phyloP scores from a whole-genome alignment of 1,284 basidiomycete species.

The Pascua sp. region DNA sequence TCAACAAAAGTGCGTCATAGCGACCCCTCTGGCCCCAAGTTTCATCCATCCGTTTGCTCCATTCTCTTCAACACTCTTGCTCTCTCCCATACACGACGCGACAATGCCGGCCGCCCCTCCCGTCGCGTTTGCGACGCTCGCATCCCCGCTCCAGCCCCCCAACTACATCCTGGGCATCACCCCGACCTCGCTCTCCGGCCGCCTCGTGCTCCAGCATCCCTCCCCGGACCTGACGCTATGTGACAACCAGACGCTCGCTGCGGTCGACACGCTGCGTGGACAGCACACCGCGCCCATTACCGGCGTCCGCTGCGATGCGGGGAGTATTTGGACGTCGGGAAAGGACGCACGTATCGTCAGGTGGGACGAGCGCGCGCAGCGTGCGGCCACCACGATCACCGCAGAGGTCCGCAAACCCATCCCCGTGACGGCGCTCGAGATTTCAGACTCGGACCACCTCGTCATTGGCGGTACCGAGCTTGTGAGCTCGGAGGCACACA shows the following conservation, averaged over 20 bases:
- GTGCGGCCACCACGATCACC: constrained; percentile 36
- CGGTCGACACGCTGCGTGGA: constrained; percentile 34
- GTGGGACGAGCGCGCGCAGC: constrained; percentile 45
- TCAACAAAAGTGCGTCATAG: background rate
- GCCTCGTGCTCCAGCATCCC: constrained; percentile 46
- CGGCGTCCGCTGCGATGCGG: constrained; percentile 26
- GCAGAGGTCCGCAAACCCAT: constrained; percentile 46
- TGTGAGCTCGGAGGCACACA: constrained; percentile 50
- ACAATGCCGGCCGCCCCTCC: constrained; percentile 40
- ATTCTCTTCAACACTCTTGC: background rate
- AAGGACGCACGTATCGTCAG: constrained; percentile 43
- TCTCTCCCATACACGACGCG: background rate
- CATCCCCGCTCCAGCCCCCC: constrained; percentile 26
- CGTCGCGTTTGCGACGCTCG: constrained; percentile 39
- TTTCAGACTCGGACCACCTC: constrained; percentile 42
- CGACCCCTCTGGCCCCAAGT: background rate
- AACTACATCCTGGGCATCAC: constrained; percentile 46
- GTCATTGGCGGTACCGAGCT: constrained; percentile 53
- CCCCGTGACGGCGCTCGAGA: constrained; percentile 43
- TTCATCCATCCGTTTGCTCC: background rate
- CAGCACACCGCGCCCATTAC: constrained; percentile 38
- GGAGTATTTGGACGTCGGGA: constrained; percentile 40
- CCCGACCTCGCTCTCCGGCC: constrained; percentile 35
- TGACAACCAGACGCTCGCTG: constrained; percentile 43
- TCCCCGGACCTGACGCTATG: constrained; percentile 38